A percentile compares a stretch with the other conserved stretches of the same genome.
phyloP scores from a whole-genome alignment of 108 stramenopile genomes.

The Seminavis robusta region DNA sequence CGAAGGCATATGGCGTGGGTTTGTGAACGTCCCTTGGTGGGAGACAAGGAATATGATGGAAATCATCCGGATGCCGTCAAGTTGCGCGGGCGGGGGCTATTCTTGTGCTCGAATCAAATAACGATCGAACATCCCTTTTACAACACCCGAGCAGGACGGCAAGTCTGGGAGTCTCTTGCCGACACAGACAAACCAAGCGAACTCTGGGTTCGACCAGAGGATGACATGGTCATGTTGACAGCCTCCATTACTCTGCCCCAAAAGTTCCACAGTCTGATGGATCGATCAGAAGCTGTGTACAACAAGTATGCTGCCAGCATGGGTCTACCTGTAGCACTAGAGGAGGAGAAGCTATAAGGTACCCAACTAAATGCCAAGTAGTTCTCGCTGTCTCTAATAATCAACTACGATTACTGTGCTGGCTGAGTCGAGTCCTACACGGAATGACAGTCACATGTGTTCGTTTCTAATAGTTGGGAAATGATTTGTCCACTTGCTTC shows the following conservation, averaged over 20 bases:
- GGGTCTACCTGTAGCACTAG: too few relatives aligned
- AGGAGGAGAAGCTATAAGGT: too few relatives aligned
- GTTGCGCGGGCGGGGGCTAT: constrained; percentile 56
- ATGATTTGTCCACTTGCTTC: constrained; percentile 54
- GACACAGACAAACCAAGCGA: too few relatives aligned
- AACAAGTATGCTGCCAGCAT: too few relatives aligned
- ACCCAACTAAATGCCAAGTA: too few relatives aligned
- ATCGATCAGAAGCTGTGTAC: too few relatives aligned
- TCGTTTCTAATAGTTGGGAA: constrained; percentile 70
- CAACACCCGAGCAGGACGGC: constrained; percentile 36
- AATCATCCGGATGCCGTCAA: constrained; percentile 32
- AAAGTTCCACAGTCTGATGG: constrained; percentile 27
- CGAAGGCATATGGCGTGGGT: constrained; percentile 70
- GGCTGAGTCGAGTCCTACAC: not conserved
- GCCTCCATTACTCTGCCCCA: constrained; percentile 40
- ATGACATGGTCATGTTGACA: constrained; percentile 39
- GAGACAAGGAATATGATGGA: constrained; percentile 72
- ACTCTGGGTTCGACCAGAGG: too few relatives aligned
- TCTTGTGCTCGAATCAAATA: constrained; percentile 66
- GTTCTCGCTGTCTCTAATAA: too few relatives aligned
- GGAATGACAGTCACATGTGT: not conserved
- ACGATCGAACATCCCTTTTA: constrained; percentile 73
- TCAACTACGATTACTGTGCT: too few relatives aligned
- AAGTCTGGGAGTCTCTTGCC: constrained; percentile 16
- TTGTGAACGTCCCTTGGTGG: constrained; percentile 56